phyloP scores from a whole-genome alignment of 2,329 filamentous ascomycete species.

The Exophiala dermatitidis region DNA sequence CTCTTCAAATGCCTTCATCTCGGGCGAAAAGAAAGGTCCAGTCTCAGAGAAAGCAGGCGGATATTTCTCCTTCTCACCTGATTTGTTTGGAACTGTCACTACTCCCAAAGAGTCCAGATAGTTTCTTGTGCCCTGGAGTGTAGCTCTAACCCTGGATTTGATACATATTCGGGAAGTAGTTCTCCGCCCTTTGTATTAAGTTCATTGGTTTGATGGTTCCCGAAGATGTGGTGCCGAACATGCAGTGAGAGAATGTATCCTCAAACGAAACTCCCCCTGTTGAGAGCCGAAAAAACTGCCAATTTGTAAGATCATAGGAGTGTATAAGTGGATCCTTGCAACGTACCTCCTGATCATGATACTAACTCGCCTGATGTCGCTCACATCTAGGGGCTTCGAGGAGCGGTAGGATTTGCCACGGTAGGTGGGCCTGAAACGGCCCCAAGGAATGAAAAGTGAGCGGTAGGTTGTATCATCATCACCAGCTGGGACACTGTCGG shows the following conservation, averaged over 20 bases:
- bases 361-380: conserved; percentile 58
- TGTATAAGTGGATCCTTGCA: background rate
- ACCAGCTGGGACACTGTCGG: conserved; percentile 17
- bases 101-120: no score
- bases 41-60: no score
- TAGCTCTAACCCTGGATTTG: no score
- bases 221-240: background rate
- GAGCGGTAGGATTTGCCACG: conserved; percentile 57
- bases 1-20: no score
- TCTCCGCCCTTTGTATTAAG: no score
- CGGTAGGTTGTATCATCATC: conserved; percentile 19
- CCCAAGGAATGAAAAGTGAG: conserved; percentile 55
- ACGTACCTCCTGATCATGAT: conserved; percentile 73
- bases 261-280: conserved; percentile 54
- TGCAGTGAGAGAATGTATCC: conserved; percentile 11
- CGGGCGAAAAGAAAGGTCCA: no score
- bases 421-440: conserved; percentile 63
- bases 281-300: conserved; percentile 67
- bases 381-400: conserved; percentile 52
- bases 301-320: conserved; percentile 18
- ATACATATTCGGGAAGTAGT: no score
- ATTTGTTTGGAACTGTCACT: no score
- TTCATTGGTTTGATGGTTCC: background rate
- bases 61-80: no score
- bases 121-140: no score